A percentile compares a stretch with the other conserved stretches of the same genome.
Conservation (phyloP, 164 flowering plant genomes). For the Malania oleifera region DNA sequence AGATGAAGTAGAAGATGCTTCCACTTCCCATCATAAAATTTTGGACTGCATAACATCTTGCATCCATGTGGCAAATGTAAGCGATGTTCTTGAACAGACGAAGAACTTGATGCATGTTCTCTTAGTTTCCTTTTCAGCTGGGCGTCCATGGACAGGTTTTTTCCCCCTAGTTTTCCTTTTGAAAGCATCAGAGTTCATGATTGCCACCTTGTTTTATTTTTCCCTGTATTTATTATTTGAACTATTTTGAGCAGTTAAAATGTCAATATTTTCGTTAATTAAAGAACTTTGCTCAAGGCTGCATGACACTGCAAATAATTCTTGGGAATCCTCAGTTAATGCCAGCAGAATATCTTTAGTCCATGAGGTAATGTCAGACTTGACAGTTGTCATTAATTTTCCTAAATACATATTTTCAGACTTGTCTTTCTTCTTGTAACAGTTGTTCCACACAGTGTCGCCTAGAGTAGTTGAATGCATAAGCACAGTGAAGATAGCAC, state of each 20-base stretch:
- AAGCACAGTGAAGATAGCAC: slow-evolving; percentile 71
- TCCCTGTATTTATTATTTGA: slow-evolving; percentile 5
- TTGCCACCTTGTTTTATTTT: neutral
- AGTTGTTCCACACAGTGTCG: slow-evolving; percentile 45
- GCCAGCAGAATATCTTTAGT: slow-evolving; percentile 29
- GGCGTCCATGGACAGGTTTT: slow-evolving; percentile 71
- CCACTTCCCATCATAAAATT: slow-evolving; percentile 56
- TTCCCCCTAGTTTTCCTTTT: slow-evolving; percentile 5
- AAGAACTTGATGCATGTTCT: slow-evolving; percentile 49
- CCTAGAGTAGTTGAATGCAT: slow-evolving; percentile 65
- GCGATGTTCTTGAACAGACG: slow-evolving; percentile 55
- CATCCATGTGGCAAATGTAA: slow-evolving; percentile 49
- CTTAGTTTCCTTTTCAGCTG: slow-evolving; percentile 42
- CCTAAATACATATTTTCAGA: neutral
- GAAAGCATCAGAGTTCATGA: too few species aligned
- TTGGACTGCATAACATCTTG: slow-evolving; percentile 62
- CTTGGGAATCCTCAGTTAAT: slow-evolving; percentile 23
- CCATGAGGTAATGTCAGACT: slow-evolving; percentile 51
- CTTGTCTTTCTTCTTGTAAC: slow-evolving; percentile 21
- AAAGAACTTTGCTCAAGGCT: slow-evolving; percentile 71
- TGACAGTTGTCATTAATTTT: neutral
- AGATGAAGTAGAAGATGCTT: slow-evolving; percentile 40
- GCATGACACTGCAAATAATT: slow-evolving; percentile 16
- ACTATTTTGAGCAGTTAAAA: slow-evolving; percentile 55
- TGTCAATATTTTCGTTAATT: slow-evolving; percentile 56